Base-by-base conservation (phyloP, 2,329 filamentous ascomycete genomes). In the Monascus ruber region DNA sequence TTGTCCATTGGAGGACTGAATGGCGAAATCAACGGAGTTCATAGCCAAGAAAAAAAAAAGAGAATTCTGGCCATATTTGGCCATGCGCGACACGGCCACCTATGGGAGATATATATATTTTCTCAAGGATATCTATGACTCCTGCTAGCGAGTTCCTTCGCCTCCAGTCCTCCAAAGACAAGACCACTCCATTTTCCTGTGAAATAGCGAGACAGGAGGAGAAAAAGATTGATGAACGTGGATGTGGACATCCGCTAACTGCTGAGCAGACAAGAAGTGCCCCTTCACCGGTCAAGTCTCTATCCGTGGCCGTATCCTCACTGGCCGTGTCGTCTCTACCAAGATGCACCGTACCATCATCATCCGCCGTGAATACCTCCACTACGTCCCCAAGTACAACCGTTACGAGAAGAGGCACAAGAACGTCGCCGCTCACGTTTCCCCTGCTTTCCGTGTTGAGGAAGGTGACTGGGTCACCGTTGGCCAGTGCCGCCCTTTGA, bases 361-460 rank as follows among this genome's bases (percentile, higher is more conserved):
- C 75, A 93, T 98, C 79, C 91, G 91, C 71, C 83, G 91, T 73
- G 91, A 98, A 80, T 98, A 98, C 80, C 86, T 98, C 50, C 91
- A 98, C 79, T 98, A 85, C 76, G 84, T 98, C 69, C 88, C 88
- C 72, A 98, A 98, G 79, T 98, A 98, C 82, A 79, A 85, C 69
- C 85, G 91, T 82, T 98, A 98, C 74, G 93, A 98, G 86, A 96
- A 95, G 83, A 81, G 91, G 71, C 91, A 98, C 85, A 95, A 95
- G 84, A 98, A 98, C 83, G 79, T 98, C 55, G 86, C 91, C 64
- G 91, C 89, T 57, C 91, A 98, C 81, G 89, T 96, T 64, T 95
- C 88, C 53, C 91, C 91, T 62, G 89, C 89, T 71, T 98, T 98
- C 87, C 91, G 91, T 94, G 88, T 96, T 62, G 85, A 94, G 77